Conservation (phyloP, 768 basidiomycete genomes). For the Lactifluus piperatus region DNA sequence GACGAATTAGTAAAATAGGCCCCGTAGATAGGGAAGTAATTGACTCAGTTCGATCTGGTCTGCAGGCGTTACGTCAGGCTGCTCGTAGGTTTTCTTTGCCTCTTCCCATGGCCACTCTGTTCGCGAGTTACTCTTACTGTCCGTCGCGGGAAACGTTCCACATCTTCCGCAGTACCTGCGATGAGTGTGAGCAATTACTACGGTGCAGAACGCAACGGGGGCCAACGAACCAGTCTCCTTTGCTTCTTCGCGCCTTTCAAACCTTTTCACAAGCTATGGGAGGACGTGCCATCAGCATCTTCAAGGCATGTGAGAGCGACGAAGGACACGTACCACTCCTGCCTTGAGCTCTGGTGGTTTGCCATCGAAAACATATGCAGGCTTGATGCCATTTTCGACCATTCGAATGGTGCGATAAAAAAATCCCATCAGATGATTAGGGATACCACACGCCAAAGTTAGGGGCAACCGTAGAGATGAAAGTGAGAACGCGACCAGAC, state of each 20-base stretch:
- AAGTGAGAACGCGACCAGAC: conserved; percentile 24
- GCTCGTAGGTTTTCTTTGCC: conserved; percentile 82
- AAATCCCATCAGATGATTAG: conserved; percentile 92
- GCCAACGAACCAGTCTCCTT: conserved; percentile 66
- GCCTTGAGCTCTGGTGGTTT: conserved; percentile 97
- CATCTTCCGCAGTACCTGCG: conserved; percentile 77
- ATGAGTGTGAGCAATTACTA: neutral
- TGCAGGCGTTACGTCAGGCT: conserved; percentile 84
- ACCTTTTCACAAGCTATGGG: conserved; percentile 84
- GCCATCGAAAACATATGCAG: conserved; percentile 96
- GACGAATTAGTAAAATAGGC: neutral
- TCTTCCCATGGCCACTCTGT: conserved; percentile 96
- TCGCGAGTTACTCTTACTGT: conserved; percentile 92
- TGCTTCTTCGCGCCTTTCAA: conserved; percentile 82
- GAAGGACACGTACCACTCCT: conserved; percentile 65
- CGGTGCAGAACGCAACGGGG: neutral
- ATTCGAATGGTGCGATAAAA: conserved; percentile 97
- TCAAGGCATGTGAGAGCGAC: too few relatives aligned
- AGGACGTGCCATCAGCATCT: neutral
- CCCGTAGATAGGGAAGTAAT: neutral
- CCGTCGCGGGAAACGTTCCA: conserved; percentile 82
- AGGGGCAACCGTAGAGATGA: neutral
- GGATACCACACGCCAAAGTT: neutral
- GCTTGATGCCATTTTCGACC: conserved; percentile 98
- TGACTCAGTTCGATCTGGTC: conserved; percentile 69